Percentiles rank a stretch among this genome's conserved stretches.
phyloP scores from a whole-genome alignment of 2,329 filamentous ascomycete genomes.

The Malbranchea zuffiana region DNA sequence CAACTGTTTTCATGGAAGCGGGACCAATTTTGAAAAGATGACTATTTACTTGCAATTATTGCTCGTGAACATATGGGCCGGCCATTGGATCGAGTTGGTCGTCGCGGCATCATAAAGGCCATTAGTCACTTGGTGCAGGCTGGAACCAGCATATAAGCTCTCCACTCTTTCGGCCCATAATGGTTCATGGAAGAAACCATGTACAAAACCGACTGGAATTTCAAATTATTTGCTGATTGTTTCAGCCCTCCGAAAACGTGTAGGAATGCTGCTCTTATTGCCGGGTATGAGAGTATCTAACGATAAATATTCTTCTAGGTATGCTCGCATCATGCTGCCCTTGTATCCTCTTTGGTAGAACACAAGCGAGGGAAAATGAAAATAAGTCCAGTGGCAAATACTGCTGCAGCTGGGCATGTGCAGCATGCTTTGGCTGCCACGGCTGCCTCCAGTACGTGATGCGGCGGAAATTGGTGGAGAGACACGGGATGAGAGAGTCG shows the following conservation, averaged over 20 bases:
- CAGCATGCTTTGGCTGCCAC: no score
- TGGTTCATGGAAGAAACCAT: not conserved
- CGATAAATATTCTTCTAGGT: not conserved
- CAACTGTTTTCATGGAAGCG: no score
- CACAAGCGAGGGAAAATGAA: not conserved
- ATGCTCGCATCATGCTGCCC: not conserved
- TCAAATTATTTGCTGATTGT: not conserved
- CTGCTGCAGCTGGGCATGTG: no score
- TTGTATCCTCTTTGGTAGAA: not conserved
- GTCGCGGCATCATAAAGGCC: not conserved
- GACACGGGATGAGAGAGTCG: no score
- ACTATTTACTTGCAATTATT: no score
- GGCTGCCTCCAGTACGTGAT: no score
- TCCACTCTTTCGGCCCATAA: not conserved
- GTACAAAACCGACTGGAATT: not conserved
- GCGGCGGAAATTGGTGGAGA: no score
- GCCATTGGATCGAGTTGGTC: no score
- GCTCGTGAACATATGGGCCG: no score
- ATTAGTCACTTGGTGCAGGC: not conserved
- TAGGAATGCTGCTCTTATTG: not conserved
- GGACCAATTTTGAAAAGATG: no score
- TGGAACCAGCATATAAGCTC: not conserved
- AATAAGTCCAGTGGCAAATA: no score
- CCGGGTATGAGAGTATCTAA: not conserved
- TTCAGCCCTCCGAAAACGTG: no score